A percentile compares a stretch with the other conserved stretches of the same genome.
phyloP scores from a whole-genome alignment of 176 grass and related monocot genomes.

The Musa schizocarpa region DNA sequence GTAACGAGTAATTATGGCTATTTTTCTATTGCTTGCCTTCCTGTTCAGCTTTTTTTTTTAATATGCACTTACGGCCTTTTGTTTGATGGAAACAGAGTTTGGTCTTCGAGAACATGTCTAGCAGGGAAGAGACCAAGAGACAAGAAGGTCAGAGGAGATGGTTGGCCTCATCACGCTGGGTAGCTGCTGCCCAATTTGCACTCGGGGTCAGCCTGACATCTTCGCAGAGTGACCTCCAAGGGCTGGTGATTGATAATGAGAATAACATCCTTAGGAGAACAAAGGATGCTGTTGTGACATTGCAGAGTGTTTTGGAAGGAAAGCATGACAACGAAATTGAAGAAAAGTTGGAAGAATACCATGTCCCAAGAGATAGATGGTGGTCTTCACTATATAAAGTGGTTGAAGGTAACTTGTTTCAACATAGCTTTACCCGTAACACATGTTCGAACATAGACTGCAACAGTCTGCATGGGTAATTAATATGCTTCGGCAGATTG shows the following conservation, averaged over 20 bases:
- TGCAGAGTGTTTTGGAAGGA: slow-evolving; percentile 85
- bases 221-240: slow-evolving; percentile 71
- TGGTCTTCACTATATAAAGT: slow-evolving; percentile 98
- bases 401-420: slow-evolving; percentile 53
- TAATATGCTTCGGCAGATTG: too few species aligned
- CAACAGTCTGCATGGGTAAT: too few species aligned
- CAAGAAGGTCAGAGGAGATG: slow-evolving; percentile 74
- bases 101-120: slow-evolving; percentile 58
- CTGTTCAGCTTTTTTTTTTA: not conserved
- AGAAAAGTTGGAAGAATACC: slow-evolving; percentile 50
- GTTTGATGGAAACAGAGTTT: slow-evolving; percentile 40
- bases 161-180: slow-evolving; percentile 85
- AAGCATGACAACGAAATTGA: slow-evolving; percentile 75
- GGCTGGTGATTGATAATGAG: slow-evolving; percentile 50
- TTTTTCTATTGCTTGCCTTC: not conserved
- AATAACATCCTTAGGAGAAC: slow-evolving; percentile 76
- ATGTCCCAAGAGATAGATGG: slow-evolving; percentile 72
- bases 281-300: slow-evolving; percentile 85
- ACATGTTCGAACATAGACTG: too few species aligned
- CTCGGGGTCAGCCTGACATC: slow-evolving; percentile 69
- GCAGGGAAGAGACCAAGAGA: slow-evolving; percentile 53
- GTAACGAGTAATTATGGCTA: too few species aligned
- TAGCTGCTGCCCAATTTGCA: slow-evolving; percentile 69
- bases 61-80: slow-evolving; percentile 6
- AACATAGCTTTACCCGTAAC: too few species aligned